phyloP scores from a whole-genome alignment of 257 asterid genomes.

The Haberlea rhodopensis region DNA sequence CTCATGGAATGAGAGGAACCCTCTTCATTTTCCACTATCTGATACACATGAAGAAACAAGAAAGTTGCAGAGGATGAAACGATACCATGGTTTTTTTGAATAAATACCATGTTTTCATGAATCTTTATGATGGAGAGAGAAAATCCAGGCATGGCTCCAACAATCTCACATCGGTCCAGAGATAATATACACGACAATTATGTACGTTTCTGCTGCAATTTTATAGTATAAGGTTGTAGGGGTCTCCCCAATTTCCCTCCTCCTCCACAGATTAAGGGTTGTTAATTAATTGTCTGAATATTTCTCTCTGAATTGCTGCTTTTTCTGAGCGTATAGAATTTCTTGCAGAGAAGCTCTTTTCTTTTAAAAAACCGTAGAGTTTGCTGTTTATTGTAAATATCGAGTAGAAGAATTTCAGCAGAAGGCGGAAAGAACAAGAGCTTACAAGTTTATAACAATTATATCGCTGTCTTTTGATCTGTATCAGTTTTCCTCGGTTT shows the following conservation, averaged over 20 bases:
- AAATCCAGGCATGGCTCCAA: conserved; percentile 5
- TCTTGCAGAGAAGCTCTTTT: not conserved
- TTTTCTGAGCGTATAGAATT: not conserved
- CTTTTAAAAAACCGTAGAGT: no score
- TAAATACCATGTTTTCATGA: no score
- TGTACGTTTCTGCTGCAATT: no score
- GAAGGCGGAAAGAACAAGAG: no score
- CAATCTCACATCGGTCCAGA: conserved; percentile 7
- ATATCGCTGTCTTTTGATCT: no score
- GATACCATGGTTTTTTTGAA: not conserved
- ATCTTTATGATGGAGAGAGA: not conserved
- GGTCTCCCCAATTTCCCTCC: no score
- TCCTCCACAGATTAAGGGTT: not conserved
- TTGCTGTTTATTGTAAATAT: not conserved
- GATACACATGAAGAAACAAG: no score
- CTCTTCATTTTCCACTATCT: conserved; percentile 33
- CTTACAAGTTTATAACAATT: no score
- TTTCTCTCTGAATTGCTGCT: not conserved
- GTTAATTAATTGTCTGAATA: not conserved
- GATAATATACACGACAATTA: not conserved
- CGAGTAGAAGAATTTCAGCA: not conserved
- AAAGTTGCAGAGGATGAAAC: not conserved
- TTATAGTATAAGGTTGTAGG: no score
- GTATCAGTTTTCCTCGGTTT: not conserved
- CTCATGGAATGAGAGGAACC: conserved; percentile 39